Evolutionary conservation across 225 moss, liverwort and hornwort species (phyloP).

Genomic region (Ulota crispa): DNA sequence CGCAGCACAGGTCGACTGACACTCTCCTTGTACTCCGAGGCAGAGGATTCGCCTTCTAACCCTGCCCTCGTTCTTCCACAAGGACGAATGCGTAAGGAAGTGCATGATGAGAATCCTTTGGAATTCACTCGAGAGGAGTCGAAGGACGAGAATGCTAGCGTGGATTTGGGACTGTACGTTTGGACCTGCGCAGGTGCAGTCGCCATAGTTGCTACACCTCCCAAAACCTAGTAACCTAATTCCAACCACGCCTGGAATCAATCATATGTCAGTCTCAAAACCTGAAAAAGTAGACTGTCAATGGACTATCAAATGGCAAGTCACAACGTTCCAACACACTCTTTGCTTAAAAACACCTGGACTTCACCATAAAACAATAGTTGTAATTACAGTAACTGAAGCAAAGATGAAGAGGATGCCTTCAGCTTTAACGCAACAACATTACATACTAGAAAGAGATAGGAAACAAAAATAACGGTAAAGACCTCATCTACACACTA

Average conservation of each 20-base stretch:
- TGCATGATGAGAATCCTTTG: slow-evolving; percentile 41
- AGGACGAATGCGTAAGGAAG: slow-evolving; percentile 40
- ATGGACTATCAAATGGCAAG: neutral
- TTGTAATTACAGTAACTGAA: neutral
- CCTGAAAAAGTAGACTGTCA: neutral
- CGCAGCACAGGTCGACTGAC: slow-evolving; percentile 47
- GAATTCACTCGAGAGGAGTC: slow-evolving; percentile 46
- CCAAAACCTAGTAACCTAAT: neutral
- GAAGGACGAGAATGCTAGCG: slow-evolving; percentile 47
- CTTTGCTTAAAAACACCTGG: neutral
- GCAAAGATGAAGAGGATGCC: neutral
- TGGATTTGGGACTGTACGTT: slow-evolving; percentile 45
- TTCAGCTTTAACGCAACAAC: neutral
- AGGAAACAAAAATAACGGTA: no score
- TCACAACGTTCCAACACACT: neutral
- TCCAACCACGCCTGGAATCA: neutral
- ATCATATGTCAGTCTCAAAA: neutral
- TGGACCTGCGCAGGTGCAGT: slow-evolving; percentile 51
- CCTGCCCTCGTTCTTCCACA: slow-evolving; percentile 42
- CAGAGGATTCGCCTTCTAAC: slow-evolving; percentile 39
- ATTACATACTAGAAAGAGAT: neutral
- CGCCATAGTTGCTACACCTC: slow-evolving; percentile 30
- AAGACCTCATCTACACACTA: neutral
- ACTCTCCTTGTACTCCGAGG: slow-evolving; percentile 37
- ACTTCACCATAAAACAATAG: no score